These are phyloP conservation scores for Phalaenopsis equestris DNA, from an alignment of 106 monocot species.

Conservation along the genomic window DNA sequence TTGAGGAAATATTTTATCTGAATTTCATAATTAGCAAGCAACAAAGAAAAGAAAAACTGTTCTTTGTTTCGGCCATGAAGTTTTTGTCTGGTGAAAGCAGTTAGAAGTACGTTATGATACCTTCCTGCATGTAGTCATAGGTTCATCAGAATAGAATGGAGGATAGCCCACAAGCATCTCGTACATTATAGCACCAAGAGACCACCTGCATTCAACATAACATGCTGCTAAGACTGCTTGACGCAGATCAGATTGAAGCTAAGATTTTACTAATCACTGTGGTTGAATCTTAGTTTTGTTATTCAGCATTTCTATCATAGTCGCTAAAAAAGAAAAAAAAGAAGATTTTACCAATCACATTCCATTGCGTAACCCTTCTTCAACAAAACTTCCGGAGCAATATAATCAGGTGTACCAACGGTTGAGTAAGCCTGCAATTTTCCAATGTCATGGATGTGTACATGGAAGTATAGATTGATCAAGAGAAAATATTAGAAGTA, in stretches of 20 bases:
- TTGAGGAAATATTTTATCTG: neutral
- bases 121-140: constrained; percentile 93
- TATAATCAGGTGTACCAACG: constrained; percentile 94
- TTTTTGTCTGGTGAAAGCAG: neutral
- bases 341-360: constrained; percentile 70
- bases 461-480: neutral
- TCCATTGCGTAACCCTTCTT: constrained; percentile 97
- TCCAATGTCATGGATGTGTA: neutral
- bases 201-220: constrained; percentile 58
- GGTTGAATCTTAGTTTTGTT: neutral
- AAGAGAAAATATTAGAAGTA: neutral
- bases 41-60: neutral
- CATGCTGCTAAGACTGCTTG: neutral
- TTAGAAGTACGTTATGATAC: constrained; percentile 18
- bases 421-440: constrained; percentile 79
- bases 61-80: neutral
- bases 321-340: constrained; percentile 1
- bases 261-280: neutral
- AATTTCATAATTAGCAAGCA: neutral
- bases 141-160: constrained; percentile 97
- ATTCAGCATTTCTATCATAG: neutral
- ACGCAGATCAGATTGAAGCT: neutral
- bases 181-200: constrained; percentile 92
- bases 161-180: constrained; percentile 99
- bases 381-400: constrained; percentile 90